A percentile compares a stretch with the other conserved stretches of the same genome.
Evolutionary conservation across 164 flowering plant species (phyloP).

Genomic region (Vitis cinerea): DNA sequence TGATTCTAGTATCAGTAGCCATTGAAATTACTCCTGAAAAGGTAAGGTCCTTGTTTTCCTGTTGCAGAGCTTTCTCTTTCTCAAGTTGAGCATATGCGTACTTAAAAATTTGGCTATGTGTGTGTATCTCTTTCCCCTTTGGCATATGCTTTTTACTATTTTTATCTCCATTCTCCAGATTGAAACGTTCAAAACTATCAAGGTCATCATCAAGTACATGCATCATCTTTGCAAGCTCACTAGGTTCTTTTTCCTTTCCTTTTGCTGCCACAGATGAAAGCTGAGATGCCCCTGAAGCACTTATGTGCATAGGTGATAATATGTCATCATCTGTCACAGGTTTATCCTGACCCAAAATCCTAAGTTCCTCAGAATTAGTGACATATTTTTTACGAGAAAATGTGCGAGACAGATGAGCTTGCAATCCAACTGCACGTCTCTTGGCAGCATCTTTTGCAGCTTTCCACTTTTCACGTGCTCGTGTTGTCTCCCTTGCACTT

Average conservation of each 20-base stretch:
- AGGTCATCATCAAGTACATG: slow-evolving; percentile 56
- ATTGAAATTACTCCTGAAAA: slow-evolving; percentile 82
- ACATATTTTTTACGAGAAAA: slow-evolving; percentile 62
- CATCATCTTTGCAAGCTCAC: slow-evolving; percentile 50
- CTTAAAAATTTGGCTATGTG: slow-evolving; percentile 84
- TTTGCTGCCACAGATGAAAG: slow-evolving; percentile 27
- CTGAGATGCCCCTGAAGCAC: slow-evolving; percentile 26
- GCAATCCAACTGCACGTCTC: slow-evolving; percentile 68
- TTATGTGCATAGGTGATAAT: slow-evolving; percentile 25
- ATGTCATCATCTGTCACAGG: slow-evolving; percentile 42
- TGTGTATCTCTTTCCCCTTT: slow-evolving; percentile 55
- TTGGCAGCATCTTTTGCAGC: slow-evolving; percentile 77
- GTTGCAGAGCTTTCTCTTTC: slow-evolving; percentile 83
- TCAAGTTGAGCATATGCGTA: slow-evolving; percentile 98
- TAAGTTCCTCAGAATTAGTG: slow-evolving; percentile 27
- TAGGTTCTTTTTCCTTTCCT: slow-evolving; percentile 46
- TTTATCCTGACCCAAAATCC: slow-evolving; percentile 32
- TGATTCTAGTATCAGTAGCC: slow-evolving; percentile 68
- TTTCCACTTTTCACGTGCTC: slow-evolving; percentile 90
- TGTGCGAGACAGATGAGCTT: slow-evolving; percentile 73
- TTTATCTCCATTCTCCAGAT: slow-evolving; percentile 46
- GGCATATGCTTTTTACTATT: slow-evolving; percentile 37
- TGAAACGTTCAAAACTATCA: slow-evolving; percentile 45
- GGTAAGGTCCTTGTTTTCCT: slow-evolving; percentile 66
- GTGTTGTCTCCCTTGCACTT: slow-evolving; percentile 75